These are phyloP conservation scores for Venturia asperata DNA, from an alignment of 2,329 filamentous ascomycete genomes.

Conservation along the genomic window DNA sequence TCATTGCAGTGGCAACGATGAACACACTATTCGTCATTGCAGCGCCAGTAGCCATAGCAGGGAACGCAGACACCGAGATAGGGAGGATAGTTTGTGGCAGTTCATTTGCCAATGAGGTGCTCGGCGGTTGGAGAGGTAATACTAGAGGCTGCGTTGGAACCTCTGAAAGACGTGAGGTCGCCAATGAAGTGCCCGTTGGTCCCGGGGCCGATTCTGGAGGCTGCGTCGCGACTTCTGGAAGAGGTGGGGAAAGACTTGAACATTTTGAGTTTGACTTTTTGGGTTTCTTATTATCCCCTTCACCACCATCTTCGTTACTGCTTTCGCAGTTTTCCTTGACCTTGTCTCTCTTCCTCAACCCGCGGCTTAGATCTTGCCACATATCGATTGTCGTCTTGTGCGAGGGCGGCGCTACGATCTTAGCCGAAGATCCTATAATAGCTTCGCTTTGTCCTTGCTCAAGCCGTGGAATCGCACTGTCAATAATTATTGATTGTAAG, in stretches of 20 bases:
- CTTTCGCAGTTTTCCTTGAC: background rate
- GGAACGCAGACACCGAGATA: background rate
- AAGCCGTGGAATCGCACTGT: background rate
- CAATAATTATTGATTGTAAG: background rate
- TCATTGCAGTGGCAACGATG: background rate
- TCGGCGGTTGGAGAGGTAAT: background rate
- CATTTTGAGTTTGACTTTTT: background rate
- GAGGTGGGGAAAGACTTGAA: background rate
- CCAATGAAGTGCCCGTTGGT: background rate
- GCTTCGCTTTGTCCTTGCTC: background rate
- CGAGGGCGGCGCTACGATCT: background rate
- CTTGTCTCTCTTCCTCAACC: background rate
- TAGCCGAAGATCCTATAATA: background rate
- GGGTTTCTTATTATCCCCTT: background rate
- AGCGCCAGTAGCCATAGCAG: background rate
- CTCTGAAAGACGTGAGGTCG: background rate
- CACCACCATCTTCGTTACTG: background rate
- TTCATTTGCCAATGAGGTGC: background rate
- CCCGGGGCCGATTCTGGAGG: background rate
- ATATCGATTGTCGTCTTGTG: background rate
- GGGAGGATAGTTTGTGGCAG: background rate
- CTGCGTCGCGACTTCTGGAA: background rate
- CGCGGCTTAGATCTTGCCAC: background rate
- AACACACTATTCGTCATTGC: background rate
- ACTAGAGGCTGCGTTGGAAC: background rate